Base-by-base conservation (phyloP, 192 early-diverging fungal species). In the Gaertneriomyces semiglobifer region DNA sequence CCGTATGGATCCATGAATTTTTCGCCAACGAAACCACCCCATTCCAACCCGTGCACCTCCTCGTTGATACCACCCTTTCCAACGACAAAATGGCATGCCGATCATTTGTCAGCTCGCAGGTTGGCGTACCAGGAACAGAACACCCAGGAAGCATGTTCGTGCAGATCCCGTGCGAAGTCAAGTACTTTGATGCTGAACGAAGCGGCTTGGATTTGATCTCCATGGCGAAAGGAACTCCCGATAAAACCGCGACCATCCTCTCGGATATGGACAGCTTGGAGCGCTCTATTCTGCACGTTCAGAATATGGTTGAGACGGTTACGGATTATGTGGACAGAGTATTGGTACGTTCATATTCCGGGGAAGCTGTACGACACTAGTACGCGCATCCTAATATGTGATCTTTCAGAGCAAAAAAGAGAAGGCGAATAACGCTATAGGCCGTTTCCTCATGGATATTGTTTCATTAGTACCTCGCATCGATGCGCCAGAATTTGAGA, bases 191-290 rank as follows among this genome's bases (percentile, higher is more conserved):
- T 68, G 91, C 92, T 5, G 95, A 98, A 73, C 84, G 89, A 74
- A 87, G 84, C 71, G 94, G 90, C 14, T 25, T 90, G 72, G 87
- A 90, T 59, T 74, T 90, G 40, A 81, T 90, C 64, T 82, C 85
- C 25, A 81, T 75, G 62, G 81, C 85, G 61, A 88, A 83, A 62
- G 75, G 80, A 8, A 66, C 74, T 4, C 63, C 80, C 39, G 80
- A 78, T 38, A 81, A 79, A 42, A 67, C 81, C 5, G 82, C 85
- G 3, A 72, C 79, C 20, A 63, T 93, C 67, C 63, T 92, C 16
- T 86, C 89, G 11, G 95, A 98, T 67, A 96, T 98, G 89, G 93
- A 95, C 76, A 84, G 89, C 70, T 77, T 98, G 56, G 93, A 95
- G 72, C 75, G 79, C 48, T 81, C 92, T 8, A 83, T 98, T 43